Conservation (phyloP, 805 yeast species). For the Brettanomyces nanus region DNA sequence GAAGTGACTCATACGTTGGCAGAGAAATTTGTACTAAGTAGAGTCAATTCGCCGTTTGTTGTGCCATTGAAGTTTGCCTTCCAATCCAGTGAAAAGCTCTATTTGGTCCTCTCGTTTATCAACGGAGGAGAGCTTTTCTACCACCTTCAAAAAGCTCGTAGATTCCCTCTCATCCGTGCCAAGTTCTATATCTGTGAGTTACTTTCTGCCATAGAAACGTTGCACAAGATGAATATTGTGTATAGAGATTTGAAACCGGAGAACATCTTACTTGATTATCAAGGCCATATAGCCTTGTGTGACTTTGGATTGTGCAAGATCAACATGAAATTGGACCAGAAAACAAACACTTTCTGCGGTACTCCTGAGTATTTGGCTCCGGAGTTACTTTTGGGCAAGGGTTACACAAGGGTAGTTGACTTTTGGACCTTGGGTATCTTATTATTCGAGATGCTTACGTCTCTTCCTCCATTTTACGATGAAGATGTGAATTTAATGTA, state of each 20-base stretch:
- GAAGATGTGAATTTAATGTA: slow-evolving; percentile 92
- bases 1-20: slow-evolving; percentile 96
- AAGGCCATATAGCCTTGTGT: slow-evolving; percentile 96
- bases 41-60: slow-evolving; percentile 89
- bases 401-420: slow-evolving; percentile 92
- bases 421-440: slow-evolving; percentile 98
- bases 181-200: slow-evolving; percentile 93
- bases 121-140: slow-evolving; percentile 97
- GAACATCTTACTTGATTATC: slow-evolving; percentile 86
- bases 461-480: slow-evolving; percentile 95
- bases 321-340: slow-evolving; percentile 85
- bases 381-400: slow-evolving; percentile 82
- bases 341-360: slow-evolving; percentile 89
- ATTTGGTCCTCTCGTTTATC: slow-evolving; percentile 83
- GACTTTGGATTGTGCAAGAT: slow-evolving; percentile 96
- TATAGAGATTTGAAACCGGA: slow-evolving; percentile 96
- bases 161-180: slow-evolving; percentile 80
- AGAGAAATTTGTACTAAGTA: slow-evolving; percentile 89
- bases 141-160: slow-evolving; percentile 86
- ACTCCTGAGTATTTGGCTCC: slow-evolving; percentile 98
- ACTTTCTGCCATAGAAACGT: slow-evolving; percentile 83
- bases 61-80: slow-evolving; percentile 94
- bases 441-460: slow-evolving; percentile 92
- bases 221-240: slow-evolving; percentile 86
- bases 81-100: slow-evolving; percentile 93